Evolutionary conservation across 441 rosid species (phyloP).

Genomic region (Lepidium campestre): DNA sequence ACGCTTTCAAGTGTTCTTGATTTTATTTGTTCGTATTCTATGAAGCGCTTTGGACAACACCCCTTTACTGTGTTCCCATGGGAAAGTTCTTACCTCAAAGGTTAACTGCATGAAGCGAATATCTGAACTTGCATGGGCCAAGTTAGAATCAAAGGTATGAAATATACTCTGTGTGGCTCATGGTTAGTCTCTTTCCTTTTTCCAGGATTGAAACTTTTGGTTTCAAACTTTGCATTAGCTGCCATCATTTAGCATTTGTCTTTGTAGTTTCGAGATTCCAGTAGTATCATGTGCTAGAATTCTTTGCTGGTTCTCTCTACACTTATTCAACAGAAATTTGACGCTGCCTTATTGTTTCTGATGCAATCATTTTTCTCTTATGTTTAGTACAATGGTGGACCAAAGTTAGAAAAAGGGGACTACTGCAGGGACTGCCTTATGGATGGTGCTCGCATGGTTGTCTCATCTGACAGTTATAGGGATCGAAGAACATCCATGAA

Average conservation of each 20-base stretch:
- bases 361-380: constrained; percentile 20
- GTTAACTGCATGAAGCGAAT: constrained; percentile 75
- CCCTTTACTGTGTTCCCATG: constrained; percentile 73
- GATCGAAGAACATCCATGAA: constrained; percentile 83
- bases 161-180: not conserved
- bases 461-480: constrained; percentile 87
- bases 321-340: constrained; percentile 1
- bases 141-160: constrained; percentile 68
- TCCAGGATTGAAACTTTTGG: not conserved
- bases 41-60: constrained; percentile 74
- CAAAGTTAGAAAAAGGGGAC: constrained; percentile 62
- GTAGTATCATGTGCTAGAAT: constrained; percentile 13
- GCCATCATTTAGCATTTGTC: constrained; percentile 3
- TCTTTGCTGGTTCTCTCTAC: not conserved
- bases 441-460: constrained; percentile 64
- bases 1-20: constrained; percentile 4
- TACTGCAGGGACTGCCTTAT: constrained; percentile 77
- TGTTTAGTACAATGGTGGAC: constrained; percentile 76
- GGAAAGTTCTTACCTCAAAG: constrained; percentile 72
- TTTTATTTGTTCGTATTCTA: constrained; percentile 6
- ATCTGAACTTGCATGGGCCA: constrained; percentile 73
- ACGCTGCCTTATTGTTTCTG: constrained; percentile 15
- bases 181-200: constrained; percentile 11
- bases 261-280: constrained; percentile 1
- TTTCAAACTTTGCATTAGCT: constrained; percentile 13